Conservation (phyloP, 75 land plant genomes). For the Ceratopteris richardii region DNA sequence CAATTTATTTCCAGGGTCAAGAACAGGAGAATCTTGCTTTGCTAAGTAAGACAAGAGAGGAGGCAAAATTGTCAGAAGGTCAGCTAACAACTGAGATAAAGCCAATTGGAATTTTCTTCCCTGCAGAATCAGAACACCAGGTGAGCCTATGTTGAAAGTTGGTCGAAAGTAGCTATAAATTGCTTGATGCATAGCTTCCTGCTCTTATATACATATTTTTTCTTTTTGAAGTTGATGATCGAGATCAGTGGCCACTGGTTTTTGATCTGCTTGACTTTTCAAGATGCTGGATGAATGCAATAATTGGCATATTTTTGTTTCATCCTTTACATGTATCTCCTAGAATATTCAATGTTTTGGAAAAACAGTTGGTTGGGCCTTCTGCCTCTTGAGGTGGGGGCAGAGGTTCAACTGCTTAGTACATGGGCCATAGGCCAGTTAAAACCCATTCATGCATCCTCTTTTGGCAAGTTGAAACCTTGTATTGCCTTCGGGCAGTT, state of each 20-base stretch:
- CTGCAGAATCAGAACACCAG: conserved; percentile 96
- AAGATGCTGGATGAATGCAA: neutral
- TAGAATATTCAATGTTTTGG: too few species aligned
- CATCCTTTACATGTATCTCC: neutral
- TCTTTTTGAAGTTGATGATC: neutral
- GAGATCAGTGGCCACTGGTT: neutral
- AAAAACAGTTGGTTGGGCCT: too few species aligned
- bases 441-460: too few species aligned
- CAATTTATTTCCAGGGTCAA: conserved; percentile 68
- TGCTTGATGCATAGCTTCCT: neutral
- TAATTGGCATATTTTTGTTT: neutral
- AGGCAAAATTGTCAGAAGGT: conserved; percentile 34
- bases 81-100: conserved; percentile 74
- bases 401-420: too few species aligned
- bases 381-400: too few species aligned
- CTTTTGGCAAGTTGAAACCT: too few species aligned
- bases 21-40: conserved; percentile 58
- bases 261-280: neutral
- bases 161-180: neutral
- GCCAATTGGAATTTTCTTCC: conserved; percentile 50
- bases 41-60: conserved; percentile 66
- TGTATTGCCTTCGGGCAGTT: too few species aligned
- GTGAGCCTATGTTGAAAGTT: conserved; percentile 18
- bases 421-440: too few species aligned
- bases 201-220: neutral